Evolutionary conservation across 139 green algal species (phyloP).

Genomic region (Marvania coccoides): DNA sequence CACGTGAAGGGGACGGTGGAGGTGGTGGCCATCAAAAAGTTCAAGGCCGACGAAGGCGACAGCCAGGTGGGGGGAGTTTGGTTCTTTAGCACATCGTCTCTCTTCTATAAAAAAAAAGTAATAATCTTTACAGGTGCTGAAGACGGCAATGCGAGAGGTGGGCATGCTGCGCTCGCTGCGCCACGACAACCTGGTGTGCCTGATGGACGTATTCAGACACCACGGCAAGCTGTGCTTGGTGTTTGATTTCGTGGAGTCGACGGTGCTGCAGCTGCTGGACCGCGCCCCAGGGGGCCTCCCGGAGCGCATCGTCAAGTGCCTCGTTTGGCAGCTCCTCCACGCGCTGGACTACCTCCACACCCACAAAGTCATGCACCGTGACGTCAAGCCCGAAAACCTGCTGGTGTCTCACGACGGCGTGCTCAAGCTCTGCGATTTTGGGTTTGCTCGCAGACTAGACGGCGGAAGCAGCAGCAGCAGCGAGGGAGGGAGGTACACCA

Average conservation of each 20-base stretch:
- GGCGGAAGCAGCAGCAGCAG: too few relatives aligned
- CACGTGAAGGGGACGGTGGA: slow-evolving; percentile 65
- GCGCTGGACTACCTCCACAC: slow-evolving; percentile 3
- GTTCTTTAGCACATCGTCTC: neutral
- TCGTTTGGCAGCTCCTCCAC: slow-evolving; percentile 12
- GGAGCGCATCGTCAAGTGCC: neutral
- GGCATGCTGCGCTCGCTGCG: slow-evolving; percentile 53
- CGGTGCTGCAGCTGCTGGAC: slow-evolving; percentile 6
- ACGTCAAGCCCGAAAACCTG: slow-evolving; percentile 92
- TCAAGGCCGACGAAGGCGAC: slow-evolving; percentile 44
- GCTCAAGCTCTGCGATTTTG: slow-evolving; percentile 92
- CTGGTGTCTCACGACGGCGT: slow-evolving; percentile 62
- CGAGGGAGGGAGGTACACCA: neutral
- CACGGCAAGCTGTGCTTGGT: slow-evolving; percentile 84
- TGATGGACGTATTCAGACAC: slow-evolving; percentile 81
- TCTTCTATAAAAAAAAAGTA: neutral
- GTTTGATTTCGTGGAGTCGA: slow-evolving; percentile 82
- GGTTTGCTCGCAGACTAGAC: slow-evolving; percentile 68
- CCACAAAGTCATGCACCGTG: slow-evolving; percentile 45
- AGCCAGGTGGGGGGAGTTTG: neutral
- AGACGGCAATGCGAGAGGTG: slow-evolving; percentile 78
- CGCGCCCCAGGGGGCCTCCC: neutral
- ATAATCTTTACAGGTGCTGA: slow-evolving; percentile 24
- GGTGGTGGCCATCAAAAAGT: slow-evolving; percentile 86
- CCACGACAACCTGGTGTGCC: slow-evolving; percentile 78